A percentile compares a stretch with the other conserved stretches of the same genome.
phyloP scores from a whole-genome alignment of 805 yeast species.

The Wickerhamomyces rabaulensis region DNA sequence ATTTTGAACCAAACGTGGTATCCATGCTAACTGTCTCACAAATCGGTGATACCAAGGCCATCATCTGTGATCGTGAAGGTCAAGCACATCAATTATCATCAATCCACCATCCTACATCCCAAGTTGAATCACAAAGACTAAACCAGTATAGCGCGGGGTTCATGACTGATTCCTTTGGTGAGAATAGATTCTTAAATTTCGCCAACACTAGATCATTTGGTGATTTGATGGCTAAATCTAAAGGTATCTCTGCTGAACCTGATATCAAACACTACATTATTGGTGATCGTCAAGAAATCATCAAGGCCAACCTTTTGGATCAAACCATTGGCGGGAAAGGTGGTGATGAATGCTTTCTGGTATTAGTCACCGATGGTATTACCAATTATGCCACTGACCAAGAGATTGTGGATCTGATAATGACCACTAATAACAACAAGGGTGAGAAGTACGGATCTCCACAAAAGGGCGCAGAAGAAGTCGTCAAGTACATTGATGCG shows the following conservation, averaged over 20 bases:
- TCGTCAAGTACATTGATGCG: constrained; percentile 75
- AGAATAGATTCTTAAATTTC: constrained; percentile 69
- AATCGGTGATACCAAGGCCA: constrained; percentile 87
- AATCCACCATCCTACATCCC: constrained; percentile 84
- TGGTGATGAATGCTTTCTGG: constrained; percentile 84
- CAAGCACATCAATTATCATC: constrained; percentile 72
- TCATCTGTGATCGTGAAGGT: constrained; percentile 79
- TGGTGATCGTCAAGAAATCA: constrained; percentile 50
- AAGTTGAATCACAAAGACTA: constrained; percentile 69
- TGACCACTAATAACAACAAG: constrained; percentile 52
- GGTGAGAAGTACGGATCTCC: constrained; percentile 64
- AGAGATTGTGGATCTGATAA: constrained; percentile 83
- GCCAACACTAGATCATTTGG: constrained; percentile 96
- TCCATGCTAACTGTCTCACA: constrained; percentile 77
- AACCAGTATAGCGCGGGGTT: constrained; percentile 57
- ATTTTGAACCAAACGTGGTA: constrained; percentile 56
- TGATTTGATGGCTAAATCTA: constrained; percentile 70
- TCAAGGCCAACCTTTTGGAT: constrained; percentile 11
- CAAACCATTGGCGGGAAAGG: constrained; percentile 38
- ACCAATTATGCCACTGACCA: constrained; percentile 79
- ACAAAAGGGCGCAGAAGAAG: constrained; percentile 79
- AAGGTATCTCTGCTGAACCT: constrained; percentile 91
- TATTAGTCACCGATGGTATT: constrained; percentile 83
- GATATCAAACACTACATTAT: constrained; percentile 67
- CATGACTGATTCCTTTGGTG: constrained; percentile 88